phyloP scores from a whole-genome alignment of 768 basidiomycete genomes.

The Amanita thiersii region DNA sequence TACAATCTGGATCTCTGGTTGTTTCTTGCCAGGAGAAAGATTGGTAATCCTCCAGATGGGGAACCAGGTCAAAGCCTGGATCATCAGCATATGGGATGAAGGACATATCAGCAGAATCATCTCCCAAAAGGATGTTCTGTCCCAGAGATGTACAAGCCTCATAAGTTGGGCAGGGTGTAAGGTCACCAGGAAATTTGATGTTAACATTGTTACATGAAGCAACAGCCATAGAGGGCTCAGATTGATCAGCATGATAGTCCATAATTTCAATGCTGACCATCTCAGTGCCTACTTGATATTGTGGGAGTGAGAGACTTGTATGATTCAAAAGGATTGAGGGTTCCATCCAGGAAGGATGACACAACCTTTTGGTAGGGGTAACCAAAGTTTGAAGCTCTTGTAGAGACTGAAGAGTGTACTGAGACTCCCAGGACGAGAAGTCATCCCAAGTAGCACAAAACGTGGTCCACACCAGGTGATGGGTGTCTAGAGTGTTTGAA shows the following conservation, averaged over 20 bases:
- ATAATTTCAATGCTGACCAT: not conserved
- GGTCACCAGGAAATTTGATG: not conserved
- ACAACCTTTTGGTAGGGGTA: no score
- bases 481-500: no score
- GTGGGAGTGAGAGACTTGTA: not conserved
- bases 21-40: conserved; percentile 42
- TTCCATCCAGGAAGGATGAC: no score
- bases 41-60: conserved; percentile 33
- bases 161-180: conserved; percentile 27
- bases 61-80: conserved; percentile 32
- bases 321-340: no score
- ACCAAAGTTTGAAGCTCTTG: conserved; percentile 7
- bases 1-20: conserved; percentile 27
- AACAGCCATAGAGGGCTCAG: not conserved
- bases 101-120: conserved; percentile 47
- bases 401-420: conserved; percentile 12
- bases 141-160: conserved; percentile 47
- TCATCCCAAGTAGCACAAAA: conserved; percentile 13
- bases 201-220: not conserved
- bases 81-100: conserved; percentile 65
- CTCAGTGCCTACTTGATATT: not conserved
- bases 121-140: conserved; percentile 42
- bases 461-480: conserved; percentile 5
- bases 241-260: not conserved
- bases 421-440: conserved; percentile 18